Conservation (phyloP, 768 basidiomycete species). For the Panaeolus papilionaceus region DNA sequence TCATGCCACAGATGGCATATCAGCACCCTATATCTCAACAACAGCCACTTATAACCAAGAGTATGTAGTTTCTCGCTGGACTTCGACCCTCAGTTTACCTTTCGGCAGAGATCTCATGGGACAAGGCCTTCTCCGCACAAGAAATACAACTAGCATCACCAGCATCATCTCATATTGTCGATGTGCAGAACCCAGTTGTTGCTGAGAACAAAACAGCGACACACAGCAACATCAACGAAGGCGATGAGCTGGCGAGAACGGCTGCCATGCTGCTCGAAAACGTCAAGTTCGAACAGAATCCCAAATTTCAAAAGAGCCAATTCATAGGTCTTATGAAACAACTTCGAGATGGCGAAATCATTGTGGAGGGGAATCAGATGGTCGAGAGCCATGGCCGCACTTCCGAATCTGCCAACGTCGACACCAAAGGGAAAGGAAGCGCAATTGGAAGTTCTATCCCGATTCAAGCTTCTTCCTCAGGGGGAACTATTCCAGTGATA, state of each 20-base stretch:
- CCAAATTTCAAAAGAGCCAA: conserved; percentile 84
- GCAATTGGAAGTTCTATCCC: conserved; percentile 37
- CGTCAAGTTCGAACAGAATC: conserved; percentile 76
- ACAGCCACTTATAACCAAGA: conserved; percentile 41
- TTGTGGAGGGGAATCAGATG: conserved; percentile 81
- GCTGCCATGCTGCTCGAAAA: conserved; percentile 80
- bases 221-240: conserved; percentile 38
- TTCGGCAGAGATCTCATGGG: conserved; percentile 57
- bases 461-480: conserved; percentile 1
- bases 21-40: conserved; percentile 33
- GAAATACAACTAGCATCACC: conserved; percentile 45
- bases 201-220: conserved; percentile 28
- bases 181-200: conserved; percentile 25
- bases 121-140: conserved; percentile 67
- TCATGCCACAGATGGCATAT: conserved; percentile 34
- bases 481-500: conserved; percentile 12
- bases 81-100: background rate
- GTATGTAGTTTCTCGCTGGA: conserved; percentile 40
- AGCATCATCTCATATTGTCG: conserved; percentile 19
- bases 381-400: conserved; percentile 57
- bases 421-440: conserved; percentile 76
- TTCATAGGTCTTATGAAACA: conserved; percentile 90
- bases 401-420: conserved; percentile 32
- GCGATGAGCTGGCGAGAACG: conserved; percentile 80
- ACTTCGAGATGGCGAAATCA: conserved; percentile 77